A percentile compares a stretch with the other conserved stretches of the same genome.
Conservation (phyloP, 139 green algal genomes). For the Auxenochlorella pyrenoidosa region DNA sequence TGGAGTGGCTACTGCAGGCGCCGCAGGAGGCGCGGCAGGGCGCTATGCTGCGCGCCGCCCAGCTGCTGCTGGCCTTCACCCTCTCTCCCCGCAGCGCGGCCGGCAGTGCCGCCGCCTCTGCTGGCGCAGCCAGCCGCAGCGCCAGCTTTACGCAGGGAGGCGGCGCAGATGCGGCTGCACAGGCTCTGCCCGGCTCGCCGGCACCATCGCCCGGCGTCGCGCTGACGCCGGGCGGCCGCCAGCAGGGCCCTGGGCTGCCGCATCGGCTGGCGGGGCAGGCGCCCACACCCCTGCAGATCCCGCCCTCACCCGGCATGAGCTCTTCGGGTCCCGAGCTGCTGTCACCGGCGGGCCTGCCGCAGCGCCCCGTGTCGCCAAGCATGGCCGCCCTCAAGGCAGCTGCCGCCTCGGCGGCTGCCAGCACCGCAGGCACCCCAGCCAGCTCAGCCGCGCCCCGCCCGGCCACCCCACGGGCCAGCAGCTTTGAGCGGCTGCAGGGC, state of each 20-base stretch:
- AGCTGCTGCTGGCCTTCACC: conserved; percentile 39
- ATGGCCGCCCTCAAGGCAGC: conserved; percentile 16
- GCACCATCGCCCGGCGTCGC: neutral
- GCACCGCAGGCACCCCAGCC: neutral
- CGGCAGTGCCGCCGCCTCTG: neutral
- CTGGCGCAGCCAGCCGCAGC: neutral
- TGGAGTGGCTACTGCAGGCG: conserved; percentile 54
- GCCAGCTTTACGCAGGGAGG: neutral
- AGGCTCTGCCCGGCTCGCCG: neutral
- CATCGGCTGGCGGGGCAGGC: conserved; percentile 12
- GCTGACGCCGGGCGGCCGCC: neutral
- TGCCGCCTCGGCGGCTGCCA: neutral
- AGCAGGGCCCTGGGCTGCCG: neutral
- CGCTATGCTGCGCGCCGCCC: conserved; percentile 33
- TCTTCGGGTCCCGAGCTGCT: neutral
- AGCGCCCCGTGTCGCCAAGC: conserved; percentile 24
- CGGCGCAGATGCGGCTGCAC: neutral
- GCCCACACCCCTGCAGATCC: conserved; percentile 10
- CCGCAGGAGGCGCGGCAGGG: conserved; percentile 23
- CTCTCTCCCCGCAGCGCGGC: neutral
- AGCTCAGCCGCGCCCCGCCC: neutral
- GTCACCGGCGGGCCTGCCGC: conserved; percentile 1
- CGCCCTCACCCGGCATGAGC: neutral
- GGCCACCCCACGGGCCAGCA: neutral
- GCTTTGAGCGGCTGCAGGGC: neutral